phyloP scores from a whole-genome alignment of 169 alveolate genomes.

The Plasmodium gonderi region DNA sequence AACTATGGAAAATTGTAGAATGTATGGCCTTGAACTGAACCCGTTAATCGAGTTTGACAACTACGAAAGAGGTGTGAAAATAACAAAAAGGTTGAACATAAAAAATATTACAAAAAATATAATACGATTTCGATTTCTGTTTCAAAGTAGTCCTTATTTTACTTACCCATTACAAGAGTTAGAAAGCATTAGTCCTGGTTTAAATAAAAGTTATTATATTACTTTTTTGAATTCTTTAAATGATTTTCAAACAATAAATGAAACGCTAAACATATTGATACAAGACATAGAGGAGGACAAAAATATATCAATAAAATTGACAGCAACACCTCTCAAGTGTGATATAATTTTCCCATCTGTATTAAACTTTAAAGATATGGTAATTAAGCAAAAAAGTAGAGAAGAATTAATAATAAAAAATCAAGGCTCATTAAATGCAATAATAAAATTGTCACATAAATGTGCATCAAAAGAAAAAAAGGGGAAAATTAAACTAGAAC shows the following conservation, averaged over 20 bases:
- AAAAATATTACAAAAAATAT: slow-evolving; percentile 61
- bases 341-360: slow-evolving; percentile 44
- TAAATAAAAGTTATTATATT: slow-evolving; percentile 45
- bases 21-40: slow-evolving; percentile 53
- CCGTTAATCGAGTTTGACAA: slow-evolving; percentile 50
- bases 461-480: slow-evolving; percentile 27
- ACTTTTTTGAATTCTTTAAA: slow-evolving; percentile 60
- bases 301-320: slow-evolving; percentile 32
- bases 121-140: slow-evolving; percentile 52
- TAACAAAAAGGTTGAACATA: slow-evolving; percentile 45
- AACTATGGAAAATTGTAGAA: slow-evolving; percentile 44
- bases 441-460: slow-evolving; percentile 54
- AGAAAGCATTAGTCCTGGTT: slow-evolving; percentile 71
- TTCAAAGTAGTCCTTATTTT: slow-evolving; percentile 60
- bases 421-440: slow-evolving; percentile 46
- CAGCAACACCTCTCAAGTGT: slow-evolving; percentile 71
- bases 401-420: slow-evolving; percentile 49
- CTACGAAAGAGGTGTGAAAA: slow-evolving; percentile 68
- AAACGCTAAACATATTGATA: slow-evolving; percentile 41
- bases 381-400: slow-evolving; percentile 47
- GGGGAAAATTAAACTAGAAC: slow-evolving; percentile 41
- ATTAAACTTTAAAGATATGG: slow-evolving; percentile 59
- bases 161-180: slow-evolving; percentile 71
- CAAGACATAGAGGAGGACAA: slow-evolving; percentile 45
- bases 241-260: slow-evolving; percentile 46